Conservation (phyloP, 1,139 yeast genomes). For the Kazachstania sp. region DNA sequence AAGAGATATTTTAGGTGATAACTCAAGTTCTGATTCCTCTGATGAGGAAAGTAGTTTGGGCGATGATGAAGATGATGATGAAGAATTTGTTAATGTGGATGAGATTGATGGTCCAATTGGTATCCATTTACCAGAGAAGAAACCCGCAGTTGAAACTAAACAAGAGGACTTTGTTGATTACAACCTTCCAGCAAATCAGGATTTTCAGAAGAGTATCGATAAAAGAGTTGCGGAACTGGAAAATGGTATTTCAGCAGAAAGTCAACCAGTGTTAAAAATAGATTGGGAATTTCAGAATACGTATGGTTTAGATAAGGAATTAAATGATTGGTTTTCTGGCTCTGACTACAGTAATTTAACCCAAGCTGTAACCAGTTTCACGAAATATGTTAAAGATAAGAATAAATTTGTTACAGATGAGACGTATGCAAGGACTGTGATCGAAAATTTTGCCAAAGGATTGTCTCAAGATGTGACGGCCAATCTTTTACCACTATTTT, state of each 20-base stretch:
- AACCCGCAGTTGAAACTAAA: not conserved
- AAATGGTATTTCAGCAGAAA: constrained; percentile 14
- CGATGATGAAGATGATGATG: constrained; percentile 23
- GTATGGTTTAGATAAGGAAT: constrained; percentile 38
- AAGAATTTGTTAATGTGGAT: constrained; percentile 31
- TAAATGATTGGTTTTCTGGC: constrained; percentile 57
- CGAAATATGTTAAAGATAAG: constrained; percentile 15
- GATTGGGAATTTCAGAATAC: constrained; percentile 41
- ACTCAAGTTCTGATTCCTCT: not conserved
- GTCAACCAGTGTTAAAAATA: constrained; percentile 34
- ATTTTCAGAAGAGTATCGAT: constrained; percentile 30
- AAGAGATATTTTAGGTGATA: constrained; percentile 7
- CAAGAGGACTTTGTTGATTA: constrained; percentile 20
- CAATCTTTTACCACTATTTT: constrained; percentile 16
- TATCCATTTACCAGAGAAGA: constrained; percentile 1
- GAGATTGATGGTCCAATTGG: constrained; percentile 31
- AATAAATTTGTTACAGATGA: constrained; percentile 16
- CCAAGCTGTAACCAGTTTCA: constrained; percentile 14
- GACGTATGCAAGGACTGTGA: constrained; percentile 11
- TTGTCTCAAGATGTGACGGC: constrained; percentile 6
- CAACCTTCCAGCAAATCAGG: constrained; percentile 33
- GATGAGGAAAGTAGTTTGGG: constrained; percentile 3
- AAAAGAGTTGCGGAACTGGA: constrained; percentile 32
- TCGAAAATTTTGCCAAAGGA: constrained; percentile 8
- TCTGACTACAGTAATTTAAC: constrained; percentile 37